Percentiles rank a stretch among this genome's conserved stretches.
phyloP scores from a whole-genome alignment of 2,329 filamentous ascomycete genomes.

The Cadophora sp. region DNA sequence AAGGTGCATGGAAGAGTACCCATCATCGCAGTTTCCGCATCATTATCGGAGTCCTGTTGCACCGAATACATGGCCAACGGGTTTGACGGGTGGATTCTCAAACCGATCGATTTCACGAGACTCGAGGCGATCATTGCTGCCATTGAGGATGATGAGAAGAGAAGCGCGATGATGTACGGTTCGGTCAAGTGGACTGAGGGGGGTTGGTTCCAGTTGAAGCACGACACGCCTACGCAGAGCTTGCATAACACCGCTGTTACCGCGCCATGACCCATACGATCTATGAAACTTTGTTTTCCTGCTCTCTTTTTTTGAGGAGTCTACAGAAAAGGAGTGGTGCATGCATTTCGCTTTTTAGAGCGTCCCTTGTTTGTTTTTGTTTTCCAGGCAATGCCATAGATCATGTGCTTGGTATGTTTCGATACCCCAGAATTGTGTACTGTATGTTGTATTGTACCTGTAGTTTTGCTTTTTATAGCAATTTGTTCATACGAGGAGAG shows the following conservation, averaged over 20 bases:
- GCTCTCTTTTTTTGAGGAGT: too few species aligned
- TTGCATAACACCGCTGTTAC: neutral
- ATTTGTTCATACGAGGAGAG: neutral
- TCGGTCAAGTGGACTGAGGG: slow-evolving; percentile 29
- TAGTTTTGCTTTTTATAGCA: neutral
- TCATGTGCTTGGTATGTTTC: slow-evolving; percentile 5
- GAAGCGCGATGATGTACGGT: slow-evolving; percentile 29
- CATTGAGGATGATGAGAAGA: slow-evolving; percentile 25
- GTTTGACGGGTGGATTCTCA: slow-evolving; percentile 37
- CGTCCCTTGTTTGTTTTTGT: neutral
- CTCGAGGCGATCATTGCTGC: slow-evolving; percentile 33
- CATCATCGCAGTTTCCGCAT: slow-evolving; percentile 38
- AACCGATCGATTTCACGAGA: slow-evolving; percentile 35
- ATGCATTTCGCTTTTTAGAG: slow-evolving; percentile 3
- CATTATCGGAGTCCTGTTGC: slow-evolving; percentile 27
- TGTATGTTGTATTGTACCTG: neutral
- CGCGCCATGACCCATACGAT: too few species aligned
- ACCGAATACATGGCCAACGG: slow-evolving; percentile 29
- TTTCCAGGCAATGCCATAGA: neutral
- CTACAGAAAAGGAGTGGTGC: neutral
- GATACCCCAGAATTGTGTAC: neutral
- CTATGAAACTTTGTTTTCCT: too few species aligned
- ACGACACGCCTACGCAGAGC: slow-evolving; percentile 3
- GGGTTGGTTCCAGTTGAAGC: slow-evolving; percentile 31
- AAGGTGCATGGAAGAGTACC: slow-evolving; percentile 29